phyloP scores from a whole-genome alignment of 306 rosid genomes.

The Notholithocarpus densiflorus region DNA sequence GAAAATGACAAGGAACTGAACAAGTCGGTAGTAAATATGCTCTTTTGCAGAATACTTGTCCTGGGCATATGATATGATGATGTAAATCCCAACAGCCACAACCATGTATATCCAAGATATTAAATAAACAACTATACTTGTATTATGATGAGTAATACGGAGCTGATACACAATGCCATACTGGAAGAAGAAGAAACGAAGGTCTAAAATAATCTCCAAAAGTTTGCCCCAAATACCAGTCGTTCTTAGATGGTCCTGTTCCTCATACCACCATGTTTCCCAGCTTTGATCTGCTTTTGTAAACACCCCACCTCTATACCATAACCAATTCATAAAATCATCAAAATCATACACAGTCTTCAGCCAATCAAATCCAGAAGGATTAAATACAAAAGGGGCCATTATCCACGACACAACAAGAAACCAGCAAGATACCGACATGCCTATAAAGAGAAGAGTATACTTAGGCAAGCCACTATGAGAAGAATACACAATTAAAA shows the following conservation, averaged over 20 bases:
- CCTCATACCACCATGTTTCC: slow-evolving; percentile 97
- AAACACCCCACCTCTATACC: slow-evolving; percentile 72
- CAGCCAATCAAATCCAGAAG: slow-evolving; percentile 98
- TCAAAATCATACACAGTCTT: slow-evolving; percentile 91
- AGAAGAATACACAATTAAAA: slow-evolving; percentile 70
- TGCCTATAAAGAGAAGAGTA: slow-evolving; percentile 66
- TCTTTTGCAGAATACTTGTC: slow-evolving; percentile 74
- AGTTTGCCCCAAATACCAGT: slow-evolving; percentile 98
- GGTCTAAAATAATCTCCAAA: slow-evolving; percentile 85
- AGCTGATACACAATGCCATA: slow-evolving; percentile 87
- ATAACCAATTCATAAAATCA: slow-evolving; percentile 78
- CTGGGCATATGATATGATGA: slow-evolving; percentile 58
- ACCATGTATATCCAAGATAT: slow-evolving; percentile 80
- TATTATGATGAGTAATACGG: slow-evolving; percentile 27
- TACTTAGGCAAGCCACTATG: slow-evolving; percentile 47
- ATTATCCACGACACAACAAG: slow-evolving; percentile 91
- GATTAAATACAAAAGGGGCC: slow-evolving; percentile 90
- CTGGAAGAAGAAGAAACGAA: slow-evolving; percentile 97
- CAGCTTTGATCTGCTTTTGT: slow-evolving; percentile 75
- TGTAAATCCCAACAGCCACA: slow-evolving; percentile 64
- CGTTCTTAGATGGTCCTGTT: slow-evolving; percentile 83
- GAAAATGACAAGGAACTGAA: slow-evolving; percentile 69
- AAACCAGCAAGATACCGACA: slow-evolving; percentile 81
- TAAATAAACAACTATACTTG: slow-evolving; percentile 74
- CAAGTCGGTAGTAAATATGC: slow-evolving; percentile 75